phyloP scores from a whole-genome alignment of 2,329 filamentous ascomycete species.

The Aureobasidium sp. region DNA sequence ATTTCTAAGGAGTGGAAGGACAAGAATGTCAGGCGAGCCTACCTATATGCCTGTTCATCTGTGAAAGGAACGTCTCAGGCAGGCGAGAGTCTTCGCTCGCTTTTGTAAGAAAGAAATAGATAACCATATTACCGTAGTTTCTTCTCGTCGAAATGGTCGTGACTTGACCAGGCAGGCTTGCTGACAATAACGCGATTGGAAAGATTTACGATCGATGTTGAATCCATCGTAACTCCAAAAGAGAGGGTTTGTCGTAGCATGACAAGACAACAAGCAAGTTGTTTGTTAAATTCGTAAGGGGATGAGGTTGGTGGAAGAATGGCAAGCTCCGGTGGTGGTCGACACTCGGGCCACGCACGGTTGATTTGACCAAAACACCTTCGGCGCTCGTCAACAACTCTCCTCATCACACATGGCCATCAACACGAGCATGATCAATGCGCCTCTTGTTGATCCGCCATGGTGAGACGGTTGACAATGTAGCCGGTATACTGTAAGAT shows the following conservation, averaged over 20 bases:
- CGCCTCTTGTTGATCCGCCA: constrained; percentile 72
- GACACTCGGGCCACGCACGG: not conserved
- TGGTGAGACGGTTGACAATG: constrained; percentile 86
- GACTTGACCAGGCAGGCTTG: not conserved
- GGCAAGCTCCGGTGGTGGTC: not conserved
- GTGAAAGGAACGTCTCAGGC: not conserved
- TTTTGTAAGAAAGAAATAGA: not conserved
- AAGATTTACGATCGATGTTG: not conserved
- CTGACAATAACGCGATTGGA: not conserved
- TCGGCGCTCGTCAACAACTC: not conserved
- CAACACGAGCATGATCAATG: constrained; percentile 30
- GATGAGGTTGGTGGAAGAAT: not conserved
- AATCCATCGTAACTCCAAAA: not conserved
- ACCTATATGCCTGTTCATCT: not conserved
- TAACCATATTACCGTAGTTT: not conserved
- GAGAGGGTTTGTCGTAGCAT: not conserved
- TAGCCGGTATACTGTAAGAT: constrained; percentile 63
- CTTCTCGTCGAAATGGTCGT: not conserved
- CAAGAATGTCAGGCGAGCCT: not conserved
- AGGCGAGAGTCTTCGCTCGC: not conserved
- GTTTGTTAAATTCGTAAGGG: not conserved
- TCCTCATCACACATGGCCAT: not conserved
- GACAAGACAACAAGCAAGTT: not conserved
- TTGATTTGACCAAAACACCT: not conserved
- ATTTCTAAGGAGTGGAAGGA: not conserved